phyloP scores from a whole-genome alignment of 2,329 filamentous ascomycete genomes.

The Aureobasidium sp. region DNA sequence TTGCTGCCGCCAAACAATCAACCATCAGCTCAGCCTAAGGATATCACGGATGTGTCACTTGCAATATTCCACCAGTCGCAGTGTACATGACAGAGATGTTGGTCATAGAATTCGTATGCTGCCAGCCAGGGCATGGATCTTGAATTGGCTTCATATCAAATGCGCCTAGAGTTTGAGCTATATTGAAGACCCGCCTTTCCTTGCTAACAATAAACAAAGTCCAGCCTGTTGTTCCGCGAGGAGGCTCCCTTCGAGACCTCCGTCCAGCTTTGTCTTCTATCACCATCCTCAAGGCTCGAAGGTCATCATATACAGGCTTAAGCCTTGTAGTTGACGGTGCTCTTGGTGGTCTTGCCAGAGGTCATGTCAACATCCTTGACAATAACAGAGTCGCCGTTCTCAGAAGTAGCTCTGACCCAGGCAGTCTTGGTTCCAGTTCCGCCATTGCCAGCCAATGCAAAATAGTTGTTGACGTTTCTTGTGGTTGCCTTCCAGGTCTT shows the following conservation, averaged over 20 bases:
- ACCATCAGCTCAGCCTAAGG: background rate
- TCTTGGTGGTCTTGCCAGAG: background rate
- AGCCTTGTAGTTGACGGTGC: constrained; percentile 2
- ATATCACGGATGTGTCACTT: background rate
- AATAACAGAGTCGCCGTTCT: constrained; percentile 14
- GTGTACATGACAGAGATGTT: background rate
- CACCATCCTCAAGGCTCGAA: background rate
- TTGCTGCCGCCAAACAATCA: background rate
- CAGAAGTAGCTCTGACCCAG: constrained; percentile 16
- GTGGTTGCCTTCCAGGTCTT: constrained; percentile 49
- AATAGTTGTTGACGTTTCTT: constrained; percentile 35
- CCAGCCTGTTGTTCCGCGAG: background rate
- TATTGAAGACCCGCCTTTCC: background rate
- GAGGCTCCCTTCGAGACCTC: background rate
- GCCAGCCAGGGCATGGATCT: background rate
- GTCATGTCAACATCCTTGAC: constrained; percentile 17
- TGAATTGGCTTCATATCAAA: constrained; percentile 7
- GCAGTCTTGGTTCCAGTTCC: constrained; percentile 15
- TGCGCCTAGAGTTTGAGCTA: constrained; percentile 8
- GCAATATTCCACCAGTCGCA: background rate
- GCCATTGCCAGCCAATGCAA: constrained; percentile 12
- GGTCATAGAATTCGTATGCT: background rate
- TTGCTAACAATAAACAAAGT: background rate
- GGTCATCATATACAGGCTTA: background rate
- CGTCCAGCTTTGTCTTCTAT: background rate